Conservation (phyloP, 2,329 filamentous ascomycete species). For the Fusarium avenaceum region DNA sequence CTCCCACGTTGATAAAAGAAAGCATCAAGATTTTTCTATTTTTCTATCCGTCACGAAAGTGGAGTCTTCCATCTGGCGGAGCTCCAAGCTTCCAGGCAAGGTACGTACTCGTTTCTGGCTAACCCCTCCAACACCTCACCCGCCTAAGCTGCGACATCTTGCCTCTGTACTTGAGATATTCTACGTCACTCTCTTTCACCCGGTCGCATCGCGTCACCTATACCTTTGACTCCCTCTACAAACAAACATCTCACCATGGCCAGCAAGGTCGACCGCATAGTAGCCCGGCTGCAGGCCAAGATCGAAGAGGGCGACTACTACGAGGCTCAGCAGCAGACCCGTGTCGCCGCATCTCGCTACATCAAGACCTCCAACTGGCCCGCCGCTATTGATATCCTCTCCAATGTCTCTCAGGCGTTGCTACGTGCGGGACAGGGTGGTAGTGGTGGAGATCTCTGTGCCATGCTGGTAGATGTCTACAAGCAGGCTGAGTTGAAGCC, state of each 20-base stretch:
- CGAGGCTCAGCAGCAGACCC: conserved; percentile 98
- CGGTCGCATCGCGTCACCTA: not conserved
- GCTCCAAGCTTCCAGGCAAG: conserved; percentile 19
- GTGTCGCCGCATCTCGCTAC: conserved; percentile 93
- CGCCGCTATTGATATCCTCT: conserved; percentile 88
- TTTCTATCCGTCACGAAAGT: conserved; percentile 17
- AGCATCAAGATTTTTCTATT: conserved; percentile 2
- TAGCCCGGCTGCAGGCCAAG: conserved; percentile 80
- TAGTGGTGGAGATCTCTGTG: conserved; percentile 89
- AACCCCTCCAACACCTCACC: conserved; percentile 40
- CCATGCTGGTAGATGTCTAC: conserved; percentile 92
- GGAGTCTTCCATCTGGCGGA: conserved; percentile 19
- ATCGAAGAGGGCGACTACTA: conserved; percentile 95
- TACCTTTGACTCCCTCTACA: not conserved
- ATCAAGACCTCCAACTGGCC: conserved; percentile 88
- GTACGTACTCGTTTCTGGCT: conserved; percentile 22
- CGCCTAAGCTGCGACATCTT: conserved; percentile 27
- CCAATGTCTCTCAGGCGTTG: conserved; percentile 84
- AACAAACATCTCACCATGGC: conserved; percentile 51
- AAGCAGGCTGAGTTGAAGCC: conserved; percentile 85
- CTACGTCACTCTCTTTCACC: conserved; percentile 35
- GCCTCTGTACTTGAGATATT: conserved; percentile 30
- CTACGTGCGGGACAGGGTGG: conserved; percentile 94
- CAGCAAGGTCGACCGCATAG: conserved; percentile 63
- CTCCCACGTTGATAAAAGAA: not conserved